Conservation (phyloP, 257 asterid species). For the Eucommia ulmoides region DNA sequence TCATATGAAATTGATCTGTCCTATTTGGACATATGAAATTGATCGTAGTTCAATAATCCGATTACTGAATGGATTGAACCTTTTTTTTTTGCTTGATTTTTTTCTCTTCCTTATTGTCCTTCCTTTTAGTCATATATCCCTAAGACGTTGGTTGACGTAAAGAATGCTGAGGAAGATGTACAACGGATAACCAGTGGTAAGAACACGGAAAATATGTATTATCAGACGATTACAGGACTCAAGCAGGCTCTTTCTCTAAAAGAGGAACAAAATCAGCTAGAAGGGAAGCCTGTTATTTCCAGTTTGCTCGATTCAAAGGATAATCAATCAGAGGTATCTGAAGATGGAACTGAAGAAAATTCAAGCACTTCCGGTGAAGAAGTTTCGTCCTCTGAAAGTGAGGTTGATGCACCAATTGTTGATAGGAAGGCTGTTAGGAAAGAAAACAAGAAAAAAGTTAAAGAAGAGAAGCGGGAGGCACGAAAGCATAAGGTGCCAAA, state of each 20-base stretch:
- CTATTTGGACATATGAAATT: too few relatives aligned
- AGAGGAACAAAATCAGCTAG: constrained; percentile 19
- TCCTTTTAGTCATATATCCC: constrained; percentile 92
- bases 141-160: constrained; percentile 70
- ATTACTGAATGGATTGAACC: too few relatives aligned
- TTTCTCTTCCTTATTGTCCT: too few relatives aligned
- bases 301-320: too few relatives aligned
- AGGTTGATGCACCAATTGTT: constrained; percentile 19
- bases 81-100: too few relatives aligned
- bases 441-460: constrained; percentile 88
- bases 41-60: too few relatives aligned
- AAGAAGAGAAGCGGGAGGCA: constrained; percentile 86
- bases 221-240: constrained; percentile 87
- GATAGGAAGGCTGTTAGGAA: constrained; percentile 71
- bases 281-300: constrained; percentile 13
- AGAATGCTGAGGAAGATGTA: constrained; percentile 78
- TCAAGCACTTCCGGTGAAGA: constrained; percentile 26
- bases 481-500: constrained; percentile 72
- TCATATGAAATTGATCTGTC: too few relatives aligned
- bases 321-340: constrained; percentile 26
- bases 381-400: constrained; percentile 32
- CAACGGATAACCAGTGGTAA: constrained; percentile 63
- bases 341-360: constrained; percentile 35
- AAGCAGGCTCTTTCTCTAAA: constrained; percentile 61
- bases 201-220: constrained; percentile 70